Evolutionary conservation across 1,284 basidiomycete species (phyloP).

Genomic region (Cystobasidium sp.): DNA sequence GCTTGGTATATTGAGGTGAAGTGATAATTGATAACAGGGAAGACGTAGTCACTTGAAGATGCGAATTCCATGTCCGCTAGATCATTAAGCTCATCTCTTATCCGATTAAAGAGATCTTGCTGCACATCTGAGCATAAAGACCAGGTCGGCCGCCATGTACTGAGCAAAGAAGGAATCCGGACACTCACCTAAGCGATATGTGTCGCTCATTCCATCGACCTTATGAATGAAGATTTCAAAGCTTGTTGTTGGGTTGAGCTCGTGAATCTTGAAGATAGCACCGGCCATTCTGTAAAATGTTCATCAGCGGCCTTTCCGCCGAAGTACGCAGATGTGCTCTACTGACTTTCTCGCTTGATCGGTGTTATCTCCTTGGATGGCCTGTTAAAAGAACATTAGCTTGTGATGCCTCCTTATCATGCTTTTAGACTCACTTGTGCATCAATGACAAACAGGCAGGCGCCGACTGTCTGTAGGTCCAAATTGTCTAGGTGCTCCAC

Average conservation of each 20-base stretch:
- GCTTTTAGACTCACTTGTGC: conserved; percentile 71
- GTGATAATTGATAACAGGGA: conserved; percentile 64
- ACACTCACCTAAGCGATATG: conserved; percentile 80
- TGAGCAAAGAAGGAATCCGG: conserved; percentile 36
- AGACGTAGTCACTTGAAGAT: conserved; percentile 47
- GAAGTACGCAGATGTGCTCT: not conserved
- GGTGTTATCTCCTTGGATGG: conserved; percentile 45
- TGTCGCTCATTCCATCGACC: conserved; percentile 87
- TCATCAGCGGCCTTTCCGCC: not conserved
- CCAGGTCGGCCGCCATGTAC: not conserved
- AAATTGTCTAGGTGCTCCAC: conserved; percentile 69
- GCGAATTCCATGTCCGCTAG: conserved; percentile 58
- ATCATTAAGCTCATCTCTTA: conserved; percentile 79
- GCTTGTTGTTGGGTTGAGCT: conserved; percentile 75
- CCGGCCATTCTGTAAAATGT: conserved; percentile 16
- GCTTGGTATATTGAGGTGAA: conserved; percentile 89
- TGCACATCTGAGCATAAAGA: conserved; percentile 70
- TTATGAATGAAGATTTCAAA: conserved; percentile 97
- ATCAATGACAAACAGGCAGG: conserved; percentile 91
- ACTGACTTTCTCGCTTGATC: conserved; percentile 52
- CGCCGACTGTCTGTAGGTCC: conserved; percentile 53
- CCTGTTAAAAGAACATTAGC: conserved; percentile 5
- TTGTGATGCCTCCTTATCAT: not conserved
- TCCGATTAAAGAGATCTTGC: conserved; percentile 79
- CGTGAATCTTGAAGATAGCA: conserved; percentile 60